Conservation (phyloP, 768 basidiomycete species). For the Termitomyces titanicus region DNA sequence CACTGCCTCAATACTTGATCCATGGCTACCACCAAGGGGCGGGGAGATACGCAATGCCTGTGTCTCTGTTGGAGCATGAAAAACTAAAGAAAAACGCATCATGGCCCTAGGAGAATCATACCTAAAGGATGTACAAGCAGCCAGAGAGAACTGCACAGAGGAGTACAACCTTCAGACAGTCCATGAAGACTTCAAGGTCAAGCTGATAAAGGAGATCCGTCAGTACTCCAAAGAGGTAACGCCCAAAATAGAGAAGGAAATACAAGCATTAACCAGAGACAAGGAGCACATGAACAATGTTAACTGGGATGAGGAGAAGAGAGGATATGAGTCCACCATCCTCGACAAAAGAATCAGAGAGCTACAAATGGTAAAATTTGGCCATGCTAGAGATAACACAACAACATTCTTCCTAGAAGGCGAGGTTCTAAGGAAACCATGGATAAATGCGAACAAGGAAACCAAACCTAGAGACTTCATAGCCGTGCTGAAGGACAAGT, state of each 20-base stretch:
- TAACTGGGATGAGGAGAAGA: neutral
- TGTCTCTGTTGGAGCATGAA: neutral
- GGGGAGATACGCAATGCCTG: no score
- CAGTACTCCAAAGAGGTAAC: neutral
- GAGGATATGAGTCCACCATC: neutral
- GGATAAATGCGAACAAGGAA: conserved; percentile 5
- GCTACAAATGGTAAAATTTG: neutral
- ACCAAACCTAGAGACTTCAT: conserved; percentile 16
- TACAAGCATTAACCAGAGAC: neutral
- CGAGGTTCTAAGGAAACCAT: conserved; percentile 18
- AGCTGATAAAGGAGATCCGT: neutral
- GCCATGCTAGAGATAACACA: neutral
- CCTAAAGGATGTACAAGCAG: neutral
- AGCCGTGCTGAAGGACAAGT: conserved; percentile 2
- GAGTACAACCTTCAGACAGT: neutral
- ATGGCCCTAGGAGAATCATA: neutral
- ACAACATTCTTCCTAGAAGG: conserved; percentile 7
- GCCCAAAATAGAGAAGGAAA: neutral
- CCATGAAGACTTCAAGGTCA: neutral
- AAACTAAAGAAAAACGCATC: neutral
- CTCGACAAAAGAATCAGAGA: conserved; percentile 5
- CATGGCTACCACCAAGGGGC: no score
- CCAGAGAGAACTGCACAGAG: neutral
- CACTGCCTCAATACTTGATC: neutral
- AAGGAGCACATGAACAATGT: no score